A percentile compares a stretch with the other conserved stretches of the same genome.
Conservation (phyloP, 2,329 filamentous ascomycete genomes). For the Zymoseptoria tritici region DNA sequence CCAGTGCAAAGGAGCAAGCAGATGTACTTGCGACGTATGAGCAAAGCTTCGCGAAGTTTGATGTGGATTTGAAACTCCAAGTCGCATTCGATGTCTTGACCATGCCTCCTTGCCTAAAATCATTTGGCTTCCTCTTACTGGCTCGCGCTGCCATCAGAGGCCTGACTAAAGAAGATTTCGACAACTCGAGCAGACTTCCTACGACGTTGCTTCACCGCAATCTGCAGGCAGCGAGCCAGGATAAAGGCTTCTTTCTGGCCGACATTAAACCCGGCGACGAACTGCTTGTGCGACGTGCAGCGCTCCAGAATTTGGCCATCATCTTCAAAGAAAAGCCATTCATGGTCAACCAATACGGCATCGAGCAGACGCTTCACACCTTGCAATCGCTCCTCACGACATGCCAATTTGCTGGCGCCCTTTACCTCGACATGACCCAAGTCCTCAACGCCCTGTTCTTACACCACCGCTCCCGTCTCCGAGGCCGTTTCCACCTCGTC, state of each 20-base stretch:
- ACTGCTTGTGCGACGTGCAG: conserved; percentile 1
- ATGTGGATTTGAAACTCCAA: background rate
- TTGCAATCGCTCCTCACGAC: conserved; percentile 29
- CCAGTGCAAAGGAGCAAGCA: background rate
- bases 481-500: conserved; percentile 54
- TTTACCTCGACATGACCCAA: conserved; percentile 50
- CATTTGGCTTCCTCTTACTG: background rate
- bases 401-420: conserved; percentile 21
- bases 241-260: background rate
- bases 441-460: conserved; percentile 47
- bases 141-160: background rate
- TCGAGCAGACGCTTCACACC: conserved; percentile 35
- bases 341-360: conserved; percentile 37
- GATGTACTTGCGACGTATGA: conserved; percentile 3
- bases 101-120: background rate
- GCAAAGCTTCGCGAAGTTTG: background rate
- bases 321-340: conserved; percentile 26
- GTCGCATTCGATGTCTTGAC: background rate
- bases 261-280: background rate
- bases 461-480: conserved; percentile 51
- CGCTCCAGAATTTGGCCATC: conserved; percentile 13
- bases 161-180: conserved; percentile 5
- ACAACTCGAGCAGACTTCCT: background rate
- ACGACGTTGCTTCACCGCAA: background rate
- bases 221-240: background rate